Conservation (phyloP, 768 basidiomycete genomes). For the Termitomyces titanicus region DNA sequence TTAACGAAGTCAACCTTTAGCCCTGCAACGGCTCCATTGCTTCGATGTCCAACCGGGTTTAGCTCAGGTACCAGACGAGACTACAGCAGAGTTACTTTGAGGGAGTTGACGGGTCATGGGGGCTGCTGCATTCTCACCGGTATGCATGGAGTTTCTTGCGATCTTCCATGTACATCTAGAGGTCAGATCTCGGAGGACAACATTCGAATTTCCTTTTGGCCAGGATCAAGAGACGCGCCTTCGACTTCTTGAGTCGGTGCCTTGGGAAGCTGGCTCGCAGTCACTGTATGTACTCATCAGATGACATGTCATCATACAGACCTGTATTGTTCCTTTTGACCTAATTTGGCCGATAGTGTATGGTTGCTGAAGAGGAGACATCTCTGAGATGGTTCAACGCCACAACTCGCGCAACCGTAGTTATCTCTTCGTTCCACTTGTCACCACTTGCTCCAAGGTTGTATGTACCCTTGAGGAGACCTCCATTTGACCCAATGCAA, state of each 20-base stretch:
- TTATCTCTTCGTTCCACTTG: not conserved
- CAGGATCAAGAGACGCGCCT: constrained; percentile 8
- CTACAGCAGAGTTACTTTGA: not conserved
- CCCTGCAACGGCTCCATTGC: not conserved
- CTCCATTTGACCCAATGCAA: not conserved
- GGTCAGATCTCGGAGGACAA: constrained; percentile 9
- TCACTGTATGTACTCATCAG: not conserved
- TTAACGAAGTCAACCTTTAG: constrained; percentile 1
- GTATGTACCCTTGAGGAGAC: too few species aligned
- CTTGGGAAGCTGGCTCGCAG: constrained; percentile 6
- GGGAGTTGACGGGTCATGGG: not conserved
- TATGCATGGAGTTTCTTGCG: not conserved
- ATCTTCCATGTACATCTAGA: not conserved
- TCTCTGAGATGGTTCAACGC: not conserved
- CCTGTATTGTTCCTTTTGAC: not conserved
- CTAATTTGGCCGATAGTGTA: not conserved
- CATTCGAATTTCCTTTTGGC: constrained; percentile 7
- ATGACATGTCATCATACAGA: not conserved
- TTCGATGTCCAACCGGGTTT: constrained; percentile 4
- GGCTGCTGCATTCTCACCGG: not conserved
- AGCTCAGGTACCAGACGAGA: not conserved
- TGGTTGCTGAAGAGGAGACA: too few species aligned
- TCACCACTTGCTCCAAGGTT: too few species aligned
- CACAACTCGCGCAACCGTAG: constrained; percentile 7
- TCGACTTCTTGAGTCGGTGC: constrained; percentile 12